These are phyloP conservation scores for Nissolia schottii DNA, from an alignment of 306 rosid species.

Conservation along the genomic window DNA sequence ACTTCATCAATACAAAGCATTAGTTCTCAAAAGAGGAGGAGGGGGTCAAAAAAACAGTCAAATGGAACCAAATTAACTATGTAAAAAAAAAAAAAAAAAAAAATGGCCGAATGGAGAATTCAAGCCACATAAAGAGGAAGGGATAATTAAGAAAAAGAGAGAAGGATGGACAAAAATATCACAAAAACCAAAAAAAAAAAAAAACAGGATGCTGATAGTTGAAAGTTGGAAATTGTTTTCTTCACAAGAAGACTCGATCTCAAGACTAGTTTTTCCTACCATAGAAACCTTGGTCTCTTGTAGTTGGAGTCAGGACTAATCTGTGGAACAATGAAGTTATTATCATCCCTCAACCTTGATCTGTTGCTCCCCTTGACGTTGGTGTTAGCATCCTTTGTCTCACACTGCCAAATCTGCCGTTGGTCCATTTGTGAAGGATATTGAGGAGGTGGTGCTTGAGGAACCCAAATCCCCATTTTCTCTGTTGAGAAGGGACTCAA, in stretches of 20 bases:
- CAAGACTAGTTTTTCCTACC: constrained; percentile 36
- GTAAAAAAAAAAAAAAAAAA: background rate
- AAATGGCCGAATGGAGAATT: background rate
- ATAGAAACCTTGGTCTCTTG: constrained; percentile 58
- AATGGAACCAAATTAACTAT: background rate
- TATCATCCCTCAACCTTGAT: constrained; percentile 57
- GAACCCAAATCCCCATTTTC: constrained; percentile 70
- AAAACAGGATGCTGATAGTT: background rate
- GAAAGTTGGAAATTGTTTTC: background rate
- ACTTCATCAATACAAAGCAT: background rate
- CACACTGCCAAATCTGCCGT: constrained; percentile 23
- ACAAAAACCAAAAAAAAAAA: background rate
- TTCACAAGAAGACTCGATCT: background rate
- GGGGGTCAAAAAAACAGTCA: background rate
- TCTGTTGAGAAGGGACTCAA: constrained; percentile 31
- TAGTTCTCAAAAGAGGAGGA: background rate
- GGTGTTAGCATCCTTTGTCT: constrained; percentile 36
- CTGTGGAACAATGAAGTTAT: constrained; percentile 82
- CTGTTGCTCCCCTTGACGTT: constrained; percentile 24
- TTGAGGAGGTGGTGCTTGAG: constrained; percentile 46
- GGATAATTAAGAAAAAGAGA: background rate
- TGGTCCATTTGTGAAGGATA: constrained; percentile 31
- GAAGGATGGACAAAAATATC: background rate
- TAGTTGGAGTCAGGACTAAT: constrained; percentile 47
- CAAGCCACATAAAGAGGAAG: background rate